A percentile compares a stretch with the other conserved stretches of the same genome.
These are phyloP conservation scores for Chlorella sorokiniana DNA, from an alignment of 139 green algal genomes.

Conservation along the genomic window DNA sequence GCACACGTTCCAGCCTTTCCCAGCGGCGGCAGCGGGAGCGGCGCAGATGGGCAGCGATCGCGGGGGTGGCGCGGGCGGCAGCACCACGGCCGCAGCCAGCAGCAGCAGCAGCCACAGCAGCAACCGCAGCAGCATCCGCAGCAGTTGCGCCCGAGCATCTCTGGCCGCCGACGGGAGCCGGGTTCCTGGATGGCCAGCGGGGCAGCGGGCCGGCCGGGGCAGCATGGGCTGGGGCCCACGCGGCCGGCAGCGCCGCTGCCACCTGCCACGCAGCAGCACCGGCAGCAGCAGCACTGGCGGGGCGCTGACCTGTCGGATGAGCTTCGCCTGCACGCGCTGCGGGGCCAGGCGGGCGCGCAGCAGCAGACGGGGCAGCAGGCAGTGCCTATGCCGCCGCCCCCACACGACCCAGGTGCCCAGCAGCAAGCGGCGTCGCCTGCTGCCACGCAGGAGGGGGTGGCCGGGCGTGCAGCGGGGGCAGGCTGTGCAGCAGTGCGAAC, in stretches of 20 bases:
- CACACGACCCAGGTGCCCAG: too few relatives aligned
- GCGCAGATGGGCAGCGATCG: too few relatives aligned
- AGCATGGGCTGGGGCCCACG: neutral
- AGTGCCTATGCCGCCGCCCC: too few relatives aligned
- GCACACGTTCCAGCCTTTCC: conserved; percentile 15
- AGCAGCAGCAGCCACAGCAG: neutral
- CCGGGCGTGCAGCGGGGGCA: neutral
- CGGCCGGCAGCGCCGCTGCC: neutral
- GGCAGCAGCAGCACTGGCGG: neutral
- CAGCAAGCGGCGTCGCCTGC: too few relatives aligned
- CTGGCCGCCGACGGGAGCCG: neutral
- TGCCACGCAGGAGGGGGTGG: too few relatives aligned
- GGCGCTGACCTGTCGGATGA: neutral
- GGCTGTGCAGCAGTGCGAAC: neutral
- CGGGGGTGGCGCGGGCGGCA: neutral
- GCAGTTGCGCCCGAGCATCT: neutral
- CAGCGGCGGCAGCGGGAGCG: neutral
- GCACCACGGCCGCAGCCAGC: neutral
- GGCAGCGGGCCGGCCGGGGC: neutral
- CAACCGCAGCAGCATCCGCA: neutral
- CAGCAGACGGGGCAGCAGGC: neutral
- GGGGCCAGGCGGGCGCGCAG: neutral
- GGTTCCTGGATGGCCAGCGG: neutral
- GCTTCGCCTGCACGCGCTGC: neutral
- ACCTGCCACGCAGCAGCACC: neutral